Conservation (phyloP, 441 rosid species). For the Biscutella laevigata region DNA sequence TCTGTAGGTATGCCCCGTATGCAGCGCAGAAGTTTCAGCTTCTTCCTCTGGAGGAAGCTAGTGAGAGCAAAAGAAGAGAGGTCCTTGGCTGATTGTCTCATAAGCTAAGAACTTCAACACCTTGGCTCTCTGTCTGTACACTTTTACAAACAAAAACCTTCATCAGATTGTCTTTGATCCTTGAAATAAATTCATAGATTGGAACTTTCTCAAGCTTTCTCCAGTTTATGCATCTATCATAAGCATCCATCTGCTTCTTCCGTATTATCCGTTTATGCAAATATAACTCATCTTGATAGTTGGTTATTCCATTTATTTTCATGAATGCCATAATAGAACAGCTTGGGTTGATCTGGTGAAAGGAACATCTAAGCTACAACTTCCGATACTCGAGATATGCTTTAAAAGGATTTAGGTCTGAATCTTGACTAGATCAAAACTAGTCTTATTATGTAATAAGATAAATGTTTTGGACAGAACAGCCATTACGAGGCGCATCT, state of each 20-base stretch:
- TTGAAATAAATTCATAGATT: slow-evolving; percentile 9
- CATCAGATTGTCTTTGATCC: slow-evolving; percentile 2
- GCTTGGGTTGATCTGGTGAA: neutral
- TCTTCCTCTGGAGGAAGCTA: slow-evolving; percentile 53
- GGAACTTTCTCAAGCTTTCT: neutral
- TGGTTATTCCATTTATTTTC: neutral
- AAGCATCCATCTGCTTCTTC: too few species aligned
- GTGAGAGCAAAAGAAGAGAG: slow-evolving; percentile 2
- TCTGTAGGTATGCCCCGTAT: slow-evolving; percentile 72
- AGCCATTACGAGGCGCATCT: neutral
- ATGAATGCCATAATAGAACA: neutral
- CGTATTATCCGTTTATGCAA: neutral
- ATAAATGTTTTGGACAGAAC: slow-evolving; percentile 11
- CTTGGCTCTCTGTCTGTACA: slow-evolving; percentile 24
- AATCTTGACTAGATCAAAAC: slow-evolving; percentile 4
- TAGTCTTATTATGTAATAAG: slow-evolving; percentile 13
- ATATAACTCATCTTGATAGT: neutral
- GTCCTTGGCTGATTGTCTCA: too few species aligned
- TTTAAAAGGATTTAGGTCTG: neutral
- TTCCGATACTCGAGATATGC: neutral
- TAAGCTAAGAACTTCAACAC: slow-evolving; percentile 21
- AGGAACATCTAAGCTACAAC: neutral
- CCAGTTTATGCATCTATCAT: neutral
- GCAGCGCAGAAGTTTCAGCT: slow-evolving; percentile 58
- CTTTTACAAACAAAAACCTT: slow-evolving; percentile 1